Conservation (phyloP, 768 basidiomycete species). For the Mrakia blollopis region DNA sequence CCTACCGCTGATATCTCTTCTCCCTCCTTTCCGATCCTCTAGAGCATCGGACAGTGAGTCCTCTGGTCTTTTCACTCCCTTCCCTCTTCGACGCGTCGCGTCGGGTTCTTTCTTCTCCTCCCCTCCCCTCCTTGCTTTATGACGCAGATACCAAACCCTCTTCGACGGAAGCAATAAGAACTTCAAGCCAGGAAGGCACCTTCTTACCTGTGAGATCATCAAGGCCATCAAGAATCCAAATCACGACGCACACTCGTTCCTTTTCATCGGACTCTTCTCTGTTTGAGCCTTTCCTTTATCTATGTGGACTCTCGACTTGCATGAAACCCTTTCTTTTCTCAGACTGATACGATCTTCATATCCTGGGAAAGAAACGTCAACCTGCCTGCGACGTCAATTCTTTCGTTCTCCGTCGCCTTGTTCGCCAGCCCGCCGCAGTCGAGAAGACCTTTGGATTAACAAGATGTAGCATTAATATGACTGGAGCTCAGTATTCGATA, state of each 20-base stretch:
- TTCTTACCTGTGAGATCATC: background rate
- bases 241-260: background rate
- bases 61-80: background rate
- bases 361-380: too few species aligned
- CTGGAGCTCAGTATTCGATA: too few species aligned
- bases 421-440: too few species aligned
- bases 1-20: background rate
- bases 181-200: background rate
- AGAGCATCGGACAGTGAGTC: background rate
- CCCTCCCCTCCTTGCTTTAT: background rate
- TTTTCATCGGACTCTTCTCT: conserved; percentile 6
- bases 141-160: background rate
- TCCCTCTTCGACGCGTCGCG: background rate
- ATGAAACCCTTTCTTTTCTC: too few species aligned
- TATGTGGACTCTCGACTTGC: too few species aligned
- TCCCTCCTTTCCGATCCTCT: background rate
- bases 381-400: too few species aligned
- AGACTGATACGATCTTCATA: too few species aligned
- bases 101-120: background rate
- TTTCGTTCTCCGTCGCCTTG: too few species aligned
- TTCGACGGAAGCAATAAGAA: background rate
- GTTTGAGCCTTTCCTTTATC: background rate
- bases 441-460: too few species aligned
- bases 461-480: too few species aligned
- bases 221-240: background rate